A percentile compares a stretch with the other conserved stretches of the same genome.
These are phyloP conservation scores for Diplodia sapinea DNA, from an alignment of 2,329 filamentous ascomycete species.

Conservation along the genomic window DNA sequence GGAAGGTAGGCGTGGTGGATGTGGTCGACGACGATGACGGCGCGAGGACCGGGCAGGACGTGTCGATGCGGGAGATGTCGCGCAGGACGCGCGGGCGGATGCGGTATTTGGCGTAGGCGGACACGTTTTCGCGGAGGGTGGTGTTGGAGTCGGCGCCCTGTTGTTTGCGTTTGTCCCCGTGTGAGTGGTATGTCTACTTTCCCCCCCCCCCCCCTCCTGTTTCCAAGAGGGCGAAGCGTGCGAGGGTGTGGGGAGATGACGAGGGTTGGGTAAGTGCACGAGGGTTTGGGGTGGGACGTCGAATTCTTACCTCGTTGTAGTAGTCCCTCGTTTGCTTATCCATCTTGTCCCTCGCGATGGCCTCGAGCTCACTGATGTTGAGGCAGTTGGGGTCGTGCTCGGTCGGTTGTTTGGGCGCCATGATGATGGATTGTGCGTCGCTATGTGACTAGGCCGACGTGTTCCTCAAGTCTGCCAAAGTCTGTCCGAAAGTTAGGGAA, in stretches of 20 bases:
- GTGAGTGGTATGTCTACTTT: neutral
- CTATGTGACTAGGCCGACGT: neutral
- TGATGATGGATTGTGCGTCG: neutral
- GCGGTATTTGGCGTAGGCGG: conserved; percentile 42
- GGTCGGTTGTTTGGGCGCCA: neutral
- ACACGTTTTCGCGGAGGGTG: conserved; percentile 39
- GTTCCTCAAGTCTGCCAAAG: neutral
- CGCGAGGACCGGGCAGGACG: conserved; percentile 32
- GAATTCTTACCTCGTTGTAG: conserved; percentile 18
- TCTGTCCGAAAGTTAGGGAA: neutral
- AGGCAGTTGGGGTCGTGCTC: conserved; percentile 39
- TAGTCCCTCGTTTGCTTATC: conserved; percentile 37
- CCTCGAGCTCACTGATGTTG: conserved; percentile 39
- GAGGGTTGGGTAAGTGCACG: neutral
- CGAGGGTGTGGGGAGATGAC: neutral
- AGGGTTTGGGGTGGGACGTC: neutral
- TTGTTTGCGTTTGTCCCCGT: too few relatives aligned
- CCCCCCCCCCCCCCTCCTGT: neutral
- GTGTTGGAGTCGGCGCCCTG: conserved; percentile 26
- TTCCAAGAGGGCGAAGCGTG: neutral
- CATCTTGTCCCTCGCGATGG: conserved; percentile 40
- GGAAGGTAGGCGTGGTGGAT: conserved; percentile 41
- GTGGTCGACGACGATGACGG: neutral
- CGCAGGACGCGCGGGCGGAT: conserved; percentile 47
- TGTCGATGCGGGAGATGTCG: conserved; percentile 48